Evolutionary conservation across 2,329 filamentous ascomycete species (phyloP).

Genomic region (Pseudopithomyces chartarum): DNA sequence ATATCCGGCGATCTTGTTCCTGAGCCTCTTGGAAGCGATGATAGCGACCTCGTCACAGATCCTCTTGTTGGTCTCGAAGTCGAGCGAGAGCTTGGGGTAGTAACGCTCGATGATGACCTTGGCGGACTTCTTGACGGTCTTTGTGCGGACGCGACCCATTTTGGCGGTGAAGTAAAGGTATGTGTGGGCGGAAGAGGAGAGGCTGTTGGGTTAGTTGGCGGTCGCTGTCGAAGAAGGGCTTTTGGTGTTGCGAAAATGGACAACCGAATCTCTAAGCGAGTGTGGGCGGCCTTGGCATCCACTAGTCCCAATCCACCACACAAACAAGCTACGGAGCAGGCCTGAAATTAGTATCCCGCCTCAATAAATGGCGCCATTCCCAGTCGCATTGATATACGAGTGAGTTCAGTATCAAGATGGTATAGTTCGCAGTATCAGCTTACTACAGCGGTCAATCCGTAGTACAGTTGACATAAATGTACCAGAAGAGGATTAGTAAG

Average conservation of each 20-base stretch:
- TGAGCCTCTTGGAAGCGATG: conserved; percentile 97
- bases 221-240: conserved; percentile 32
- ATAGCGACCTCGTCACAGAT: conserved; percentile 99
- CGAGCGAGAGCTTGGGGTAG: conserved; percentile 93
- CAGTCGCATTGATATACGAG: too few species aligned
- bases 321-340: background rate
- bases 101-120: conserved; percentile 96
- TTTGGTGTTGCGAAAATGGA: conserved; percentile 4
- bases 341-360: too few species aligned
- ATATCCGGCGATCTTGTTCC: conserved; percentile 95
- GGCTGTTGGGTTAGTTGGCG: conserved; percentile 34
- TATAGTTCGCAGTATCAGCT: too few species aligned
- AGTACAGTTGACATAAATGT: background rate
- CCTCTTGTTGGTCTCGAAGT: conserved; percentile 99
- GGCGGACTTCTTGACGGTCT: conserved; percentile 83
- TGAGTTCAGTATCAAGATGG: too few species aligned
- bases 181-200: conserved; percentile 27
- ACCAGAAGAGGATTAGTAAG: background rate
- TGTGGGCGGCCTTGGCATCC: conserved; percentile 8
- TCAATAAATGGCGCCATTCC: too few species aligned
- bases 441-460: too few species aligned
- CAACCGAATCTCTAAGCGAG: conserved; percentile 23
- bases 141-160: conserved; percentile 63
- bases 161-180: conserved; percentile 42
- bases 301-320: background rate